Conservation (phyloP, 2,329 filamentous ascomycete species). For the Fusarium foetens region DNA sequence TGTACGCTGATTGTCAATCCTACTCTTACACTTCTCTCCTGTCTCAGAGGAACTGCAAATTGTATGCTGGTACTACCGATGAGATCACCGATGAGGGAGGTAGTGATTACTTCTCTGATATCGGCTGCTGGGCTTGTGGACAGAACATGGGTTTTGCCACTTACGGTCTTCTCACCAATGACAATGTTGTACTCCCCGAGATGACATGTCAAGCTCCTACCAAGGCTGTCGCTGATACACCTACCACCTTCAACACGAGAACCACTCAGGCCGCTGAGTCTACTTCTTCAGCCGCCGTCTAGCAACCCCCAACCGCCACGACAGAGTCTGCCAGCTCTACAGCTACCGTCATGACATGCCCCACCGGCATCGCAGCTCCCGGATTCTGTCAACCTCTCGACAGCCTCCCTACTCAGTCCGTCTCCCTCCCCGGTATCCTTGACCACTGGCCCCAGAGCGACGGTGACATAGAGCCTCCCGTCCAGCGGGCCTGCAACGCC, state of each 20-base stretch:
- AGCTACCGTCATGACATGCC: not conserved
- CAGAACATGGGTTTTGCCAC: slow-evolving; percentile 12
- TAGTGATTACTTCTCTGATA: not conserved
- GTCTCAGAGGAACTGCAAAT: not conserved
- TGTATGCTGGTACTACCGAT: not conserved
- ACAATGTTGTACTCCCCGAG: not conserved
- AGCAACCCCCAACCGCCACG: not conserved
- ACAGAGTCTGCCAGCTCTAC: not conserved
- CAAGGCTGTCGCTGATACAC: not conserved
- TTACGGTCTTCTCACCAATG: not conserved
- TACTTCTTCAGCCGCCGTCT: not conserved
- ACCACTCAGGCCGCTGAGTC: not conserved
- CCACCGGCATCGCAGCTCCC: not conserved
- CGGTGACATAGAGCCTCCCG: not conserved
- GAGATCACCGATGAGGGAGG: not conserved
- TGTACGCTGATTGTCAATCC: slow-evolving; percentile 4
- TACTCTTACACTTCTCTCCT: not conserved
- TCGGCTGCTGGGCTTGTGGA: slow-evolving; percentile 11
- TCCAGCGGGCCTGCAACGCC: slow-evolving; percentile 5
- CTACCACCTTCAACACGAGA: not conserved
- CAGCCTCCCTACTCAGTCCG: not conserved
- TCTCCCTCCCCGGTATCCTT: not conserved
- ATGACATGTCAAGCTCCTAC: not conserved
- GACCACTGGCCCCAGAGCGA: slow-evolving; percentile 5
- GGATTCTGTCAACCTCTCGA: not conserved